Percentiles rank a stretch among this genome's conserved stretches.
Conservation (phyloP, 306 rosid genomes). For the Acacia confusa region DNA sequence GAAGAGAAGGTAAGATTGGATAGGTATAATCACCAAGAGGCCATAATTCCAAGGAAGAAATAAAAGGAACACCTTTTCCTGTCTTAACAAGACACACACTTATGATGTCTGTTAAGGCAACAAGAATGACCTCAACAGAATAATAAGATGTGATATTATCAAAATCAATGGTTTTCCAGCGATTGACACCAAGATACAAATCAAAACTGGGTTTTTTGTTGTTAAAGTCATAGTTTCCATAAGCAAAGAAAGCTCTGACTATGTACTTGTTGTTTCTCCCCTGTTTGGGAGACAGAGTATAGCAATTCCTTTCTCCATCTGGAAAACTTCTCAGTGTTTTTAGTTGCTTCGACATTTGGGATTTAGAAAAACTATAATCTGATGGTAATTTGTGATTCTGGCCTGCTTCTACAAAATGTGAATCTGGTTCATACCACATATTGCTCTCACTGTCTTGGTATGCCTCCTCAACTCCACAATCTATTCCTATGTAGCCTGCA, state of each 20-base stretch:
- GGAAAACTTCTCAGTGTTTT: conserved; percentile 45
- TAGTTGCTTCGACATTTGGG: neutral
- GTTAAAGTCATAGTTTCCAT: conserved; percentile 41
- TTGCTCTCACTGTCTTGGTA: neutral
- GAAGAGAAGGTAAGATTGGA: neutral
- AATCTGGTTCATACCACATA: conserved; percentile 1
- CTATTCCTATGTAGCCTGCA: conserved; percentile 26
- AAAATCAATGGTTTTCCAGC: conserved; percentile 30
- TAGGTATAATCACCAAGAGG: conserved; percentile 14
- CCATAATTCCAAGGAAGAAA: conserved; percentile 38
- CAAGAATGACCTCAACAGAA: conserved; percentile 33
- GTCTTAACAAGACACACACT: conserved; percentile 46
- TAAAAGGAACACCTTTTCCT: conserved; percentile 45
- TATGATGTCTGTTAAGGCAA: conserved; percentile 27
- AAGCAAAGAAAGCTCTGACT: conserved; percentile 38
- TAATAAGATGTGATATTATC: neutral
- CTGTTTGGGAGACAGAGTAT: conserved; percentile 35
- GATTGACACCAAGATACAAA: neutral
- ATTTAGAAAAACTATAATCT: neutral
- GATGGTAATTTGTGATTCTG: neutral
- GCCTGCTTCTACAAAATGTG: conserved; percentile 20
- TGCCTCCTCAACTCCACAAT: conserved; percentile 26
- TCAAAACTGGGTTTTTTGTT: neutral
- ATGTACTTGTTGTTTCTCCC: conserved; percentile 37
- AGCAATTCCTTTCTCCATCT: conserved; percentile 39